A percentile compares a stretch with the other conserved stretches of the same genome.
These are phyloP conservation scores for Nicotiana otophora DNA, from an alignment of 257 asterid genomes.

Conservation along the genomic window DNA sequence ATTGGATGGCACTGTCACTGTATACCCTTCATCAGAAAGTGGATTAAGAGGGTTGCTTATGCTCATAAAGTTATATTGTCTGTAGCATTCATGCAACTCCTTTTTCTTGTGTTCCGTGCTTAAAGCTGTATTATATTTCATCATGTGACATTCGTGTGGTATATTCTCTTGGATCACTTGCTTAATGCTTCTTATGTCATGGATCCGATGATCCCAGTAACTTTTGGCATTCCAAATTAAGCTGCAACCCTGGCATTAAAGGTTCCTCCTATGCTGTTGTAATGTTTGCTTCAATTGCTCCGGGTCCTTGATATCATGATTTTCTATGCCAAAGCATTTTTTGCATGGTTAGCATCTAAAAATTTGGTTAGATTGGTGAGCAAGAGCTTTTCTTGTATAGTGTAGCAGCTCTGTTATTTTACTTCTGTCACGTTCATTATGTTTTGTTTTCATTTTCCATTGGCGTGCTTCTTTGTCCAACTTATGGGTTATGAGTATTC, in stretches of 20 bases:
- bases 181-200: neutral
- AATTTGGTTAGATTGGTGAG: neutral
- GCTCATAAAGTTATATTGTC: neutral
- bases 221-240: neutral
- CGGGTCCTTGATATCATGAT: neutral
- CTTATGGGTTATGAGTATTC: neutral
- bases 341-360: neutral
- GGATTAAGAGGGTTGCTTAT: neutral
- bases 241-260: neutral
- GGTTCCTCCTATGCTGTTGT: neutral
- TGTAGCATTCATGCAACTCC: neutral
- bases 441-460: constrained; percentile 9
- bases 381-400: neutral
- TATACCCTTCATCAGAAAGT: neutral
- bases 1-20: constrained; percentile 2
- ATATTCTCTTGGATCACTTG: neutral
- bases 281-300: neutral
- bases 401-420: neutral
- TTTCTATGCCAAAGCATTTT: neutral
- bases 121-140: neutral
- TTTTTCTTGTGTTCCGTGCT: neutral
- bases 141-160: neutral
- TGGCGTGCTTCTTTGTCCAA: constrained; percentile 9
- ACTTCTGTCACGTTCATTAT: neutral
- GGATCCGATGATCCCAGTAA: neutral